Base-by-base conservation (phyloP, 495 filamentous ascomycete genomes). In the Extremus antarcticus region DNA sequence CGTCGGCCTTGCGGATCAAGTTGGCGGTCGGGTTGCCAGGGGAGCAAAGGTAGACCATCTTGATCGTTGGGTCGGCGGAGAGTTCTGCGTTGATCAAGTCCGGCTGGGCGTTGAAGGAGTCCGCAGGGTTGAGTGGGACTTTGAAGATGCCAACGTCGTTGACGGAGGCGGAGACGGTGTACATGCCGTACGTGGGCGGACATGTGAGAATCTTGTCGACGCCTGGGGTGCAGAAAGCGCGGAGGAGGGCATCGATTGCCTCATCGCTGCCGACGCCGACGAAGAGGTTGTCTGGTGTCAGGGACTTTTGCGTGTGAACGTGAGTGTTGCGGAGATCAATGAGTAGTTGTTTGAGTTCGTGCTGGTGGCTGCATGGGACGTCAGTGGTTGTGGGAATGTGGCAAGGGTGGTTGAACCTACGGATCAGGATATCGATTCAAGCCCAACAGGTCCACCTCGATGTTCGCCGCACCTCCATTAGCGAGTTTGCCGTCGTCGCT, bases 101-200 rank as follows among this genome's bases (percentile, higher is more conserved):
- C 0, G 85, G 74, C 63, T 90, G 85, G 25, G 94, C 71, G 39
- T 70, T 74, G 70, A 97, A 97, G 19, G 66, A 73, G 32, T 78
- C 73, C 24, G 65, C 48, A 4, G 69, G 69, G 58, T 83, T 73
- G n/a, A 97, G 73, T 1, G 88, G 87, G 17, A 96, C 83, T 65
- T 86, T 87, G 63, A 94, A 85, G 8, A 97, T 76, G 16, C 77
- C 78, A 22, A 98, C 71, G 63, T 97, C 94, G 71, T 98, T 98
- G 55, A 94, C 83, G 62, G 90, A 83, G 0, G 94, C 92, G 47
- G 87, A 92, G 17, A 97, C 92, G 21, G 80, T 76, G 72, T 98
- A 97, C 92, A 98, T 98, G 63, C 92, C 92, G 71, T 98, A 98
- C 0, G 92, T 98, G 0, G 94, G 92, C 20, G 92, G 92, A 65